Evolutionary conservation across 73 alveolate genomes (phyloP), one percentile per base, ranked within the genome.

Genomic region (Diophrys sp.): DNA sequence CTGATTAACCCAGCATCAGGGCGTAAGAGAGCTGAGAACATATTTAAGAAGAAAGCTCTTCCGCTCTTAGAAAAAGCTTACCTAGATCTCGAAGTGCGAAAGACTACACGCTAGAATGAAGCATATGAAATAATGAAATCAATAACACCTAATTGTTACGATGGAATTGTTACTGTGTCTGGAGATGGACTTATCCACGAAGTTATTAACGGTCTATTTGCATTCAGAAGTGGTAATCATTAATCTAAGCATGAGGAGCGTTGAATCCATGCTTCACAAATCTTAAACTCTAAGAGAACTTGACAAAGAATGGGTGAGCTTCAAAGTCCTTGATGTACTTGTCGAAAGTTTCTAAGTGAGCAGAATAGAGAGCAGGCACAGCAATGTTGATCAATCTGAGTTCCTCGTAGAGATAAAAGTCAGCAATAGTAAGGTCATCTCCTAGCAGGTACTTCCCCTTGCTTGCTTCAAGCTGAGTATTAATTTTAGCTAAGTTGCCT

Each of bases 1-100:
- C 85, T 93, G 69, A 76, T 93, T 28, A 93, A 93, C 81, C 98
- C 98, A 23, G 87, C 87, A 27, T 88, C 96, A 55, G 97, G 99
- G 26, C 77, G 85, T 69, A 92, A 96, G 54, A 70, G 70, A 79
- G 97, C 99, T 2, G 89, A 88, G 27, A 75, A 74, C 11, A 76
- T 75, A 56, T 95, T 97, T 96, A 44, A 44, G n/a, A 11, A 33
- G 2, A 80, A 69, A 54, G 99, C 97, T 8, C 69, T 83, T 62
- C 80, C 79, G 53, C 83, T 95, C n/a, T 77, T 93, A 0, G 87
- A 71, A 23, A 84, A 86, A 70, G 89, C 95, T n/a, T 78, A 87
- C 70, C 70, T 93, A 73, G 93, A 85, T 2, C 71, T 89, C 33
- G 83, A 75, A 31, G 80, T 91, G 28, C 78, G 87, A 56, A 78